Evolutionary conservation across 768 basidiomycete species (phyloP).

Genomic region (Leccinum fibrillosum): DNA sequence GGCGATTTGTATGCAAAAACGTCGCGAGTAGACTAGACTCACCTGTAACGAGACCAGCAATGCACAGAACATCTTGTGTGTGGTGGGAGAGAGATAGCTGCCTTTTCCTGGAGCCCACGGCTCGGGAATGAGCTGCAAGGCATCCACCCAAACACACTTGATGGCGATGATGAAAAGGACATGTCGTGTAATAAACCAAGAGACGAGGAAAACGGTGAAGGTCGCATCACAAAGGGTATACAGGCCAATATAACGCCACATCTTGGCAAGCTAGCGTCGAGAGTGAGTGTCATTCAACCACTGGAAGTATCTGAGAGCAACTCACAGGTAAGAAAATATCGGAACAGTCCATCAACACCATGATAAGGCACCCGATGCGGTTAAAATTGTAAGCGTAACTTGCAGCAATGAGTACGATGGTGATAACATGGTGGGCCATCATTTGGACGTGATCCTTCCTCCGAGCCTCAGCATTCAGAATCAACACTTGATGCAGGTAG

Average conservation of each 20-base stretch:
- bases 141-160: constrained; percentile 53
- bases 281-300: not conserved
- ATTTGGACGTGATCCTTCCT: constrained; percentile 94
- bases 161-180: constrained; percentile 75
- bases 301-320: constrained; percentile 10
- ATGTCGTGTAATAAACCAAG: constrained; percentile 91
- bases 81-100: constrained; percentile 47
- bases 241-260: constrained; percentile 81
- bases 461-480: constrained; percentile 88
- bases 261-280: constrained; percentile 77
- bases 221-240: constrained; percentile 64
- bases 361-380: constrained; percentile 83
- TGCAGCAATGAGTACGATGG: constrained; percentile 66
- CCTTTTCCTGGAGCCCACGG: constrained; percentile 63
- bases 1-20: constrained; percentile 6
- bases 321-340: constrained; percentile 91
- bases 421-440: constrained; percentile 95
- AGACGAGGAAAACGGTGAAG: constrained; percentile 81
- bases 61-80: constrained; percentile 46
- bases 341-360: constrained; percentile 91
- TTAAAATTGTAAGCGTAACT: constrained; percentile 87
- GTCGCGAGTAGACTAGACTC: not conserved
- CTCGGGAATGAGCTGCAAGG: constrained; percentile 41
- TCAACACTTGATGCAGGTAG: constrained; percentile 88
- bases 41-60: constrained; percentile 67